A percentile compares a stretch with the other conserved stretches of the same genome.
These are phyloP conservation scores for Xylaria sp. DNA, from an alignment of 2,329 filamentous ascomycete species.

Conservation along the genomic window DNA sequence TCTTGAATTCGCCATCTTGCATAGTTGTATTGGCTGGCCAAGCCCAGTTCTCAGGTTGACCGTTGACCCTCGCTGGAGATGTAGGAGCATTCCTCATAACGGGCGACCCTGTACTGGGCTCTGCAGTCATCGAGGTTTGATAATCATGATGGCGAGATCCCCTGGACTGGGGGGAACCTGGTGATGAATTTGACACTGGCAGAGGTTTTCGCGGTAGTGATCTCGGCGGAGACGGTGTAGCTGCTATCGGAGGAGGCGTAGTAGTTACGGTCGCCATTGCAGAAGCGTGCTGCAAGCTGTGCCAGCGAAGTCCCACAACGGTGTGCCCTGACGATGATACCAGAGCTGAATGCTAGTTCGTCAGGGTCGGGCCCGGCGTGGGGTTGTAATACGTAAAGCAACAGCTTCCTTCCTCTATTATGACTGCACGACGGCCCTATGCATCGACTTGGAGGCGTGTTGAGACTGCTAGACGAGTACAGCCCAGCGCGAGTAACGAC, in stretches of 20 bases:
- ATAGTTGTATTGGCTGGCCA: constrained; percentile 64
- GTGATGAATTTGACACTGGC: constrained; percentile 46
- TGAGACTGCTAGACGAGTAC: constrained; percentile 19
- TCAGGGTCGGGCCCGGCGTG: constrained; percentile 23
- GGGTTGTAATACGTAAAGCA: constrained; percentile 37
- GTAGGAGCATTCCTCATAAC: constrained; percentile 62
- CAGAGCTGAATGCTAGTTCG: constrained; percentile 19
- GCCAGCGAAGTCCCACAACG: constrained; percentile 38
- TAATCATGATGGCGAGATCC: constrained; percentile 43
- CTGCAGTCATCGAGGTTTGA: constrained; percentile 16
- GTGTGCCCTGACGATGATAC: constrained; percentile 32
- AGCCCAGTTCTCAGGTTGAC: constrained; percentile 63
- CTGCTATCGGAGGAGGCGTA: constrained; percentile 44
- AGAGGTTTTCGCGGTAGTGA: constrained; percentile 46
- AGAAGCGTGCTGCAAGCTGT: constrained; percentile 30
- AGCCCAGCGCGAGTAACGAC: constrained; percentile 22
- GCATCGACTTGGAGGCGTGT: constrained; percentile 36
- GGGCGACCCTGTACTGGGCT: constrained; percentile 49
- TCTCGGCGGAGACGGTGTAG: constrained; percentile 44
- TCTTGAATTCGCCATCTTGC: constrained; percentile 52
- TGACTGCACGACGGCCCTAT: constrained; percentile 37
- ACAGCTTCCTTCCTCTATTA: constrained; percentile 38
- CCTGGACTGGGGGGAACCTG: constrained; percentile 49
- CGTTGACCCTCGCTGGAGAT: constrained; percentile 66
- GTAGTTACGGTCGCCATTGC: constrained; percentile 48